Conservation (phyloP, 2,329 filamentous ascomycete species). For the Neonectria neomacrospora region DNA sequence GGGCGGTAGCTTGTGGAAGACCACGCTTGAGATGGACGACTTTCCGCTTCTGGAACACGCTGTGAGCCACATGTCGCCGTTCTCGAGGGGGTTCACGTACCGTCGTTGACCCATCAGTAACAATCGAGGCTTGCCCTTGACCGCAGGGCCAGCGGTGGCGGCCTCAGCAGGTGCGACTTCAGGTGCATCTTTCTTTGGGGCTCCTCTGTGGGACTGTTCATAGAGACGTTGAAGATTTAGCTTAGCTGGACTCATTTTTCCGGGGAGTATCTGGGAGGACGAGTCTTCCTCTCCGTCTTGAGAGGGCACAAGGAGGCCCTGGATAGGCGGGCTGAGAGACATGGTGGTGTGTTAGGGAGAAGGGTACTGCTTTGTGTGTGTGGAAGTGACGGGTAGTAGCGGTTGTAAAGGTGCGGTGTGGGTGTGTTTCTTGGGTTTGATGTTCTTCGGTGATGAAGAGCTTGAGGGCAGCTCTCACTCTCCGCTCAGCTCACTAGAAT, state of each 20-base stretch:
- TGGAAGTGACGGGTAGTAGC: background rate
- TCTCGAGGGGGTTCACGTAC: slow-evolving; percentile 59
- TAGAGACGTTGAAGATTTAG: slow-evolving; percentile 72
- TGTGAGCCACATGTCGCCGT: slow-evolving; percentile 11
- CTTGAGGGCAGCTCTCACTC: background rate
- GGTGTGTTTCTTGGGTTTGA: background rate
- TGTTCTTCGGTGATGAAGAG: background rate
- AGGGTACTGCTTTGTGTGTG: slow-evolving; percentile 6
- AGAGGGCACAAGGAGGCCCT: slow-evolving; percentile 39
- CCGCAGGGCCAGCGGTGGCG: slow-evolving; percentile 55
- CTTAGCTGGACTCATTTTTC: slow-evolving; percentile 65
- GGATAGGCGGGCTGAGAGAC: slow-evolving; percentile 49
- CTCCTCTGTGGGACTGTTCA: slow-evolving; percentile 68
- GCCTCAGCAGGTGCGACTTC: slow-evolving; percentile 57
- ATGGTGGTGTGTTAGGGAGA: slow-evolving; percentile 35
- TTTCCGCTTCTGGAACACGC: slow-evolving; percentile 83
- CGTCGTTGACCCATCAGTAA: slow-evolving; percentile 95
- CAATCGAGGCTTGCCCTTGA: slow-evolving; percentile 81
- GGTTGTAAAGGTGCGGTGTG: background rate
- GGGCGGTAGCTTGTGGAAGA: slow-evolving; percentile 98
- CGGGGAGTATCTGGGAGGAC: slow-evolving; percentile 47
- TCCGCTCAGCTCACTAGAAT: slow-evolving; percentile 39
- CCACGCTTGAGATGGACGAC: slow-evolving; percentile 97
- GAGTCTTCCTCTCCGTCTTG: slow-evolving; percentile 42
- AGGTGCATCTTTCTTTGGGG: slow-evolving; percentile 60